Base-by-base conservation (phyloP, 768 basidiomycete species). In the Rhizopogon roseolus region DNA sequence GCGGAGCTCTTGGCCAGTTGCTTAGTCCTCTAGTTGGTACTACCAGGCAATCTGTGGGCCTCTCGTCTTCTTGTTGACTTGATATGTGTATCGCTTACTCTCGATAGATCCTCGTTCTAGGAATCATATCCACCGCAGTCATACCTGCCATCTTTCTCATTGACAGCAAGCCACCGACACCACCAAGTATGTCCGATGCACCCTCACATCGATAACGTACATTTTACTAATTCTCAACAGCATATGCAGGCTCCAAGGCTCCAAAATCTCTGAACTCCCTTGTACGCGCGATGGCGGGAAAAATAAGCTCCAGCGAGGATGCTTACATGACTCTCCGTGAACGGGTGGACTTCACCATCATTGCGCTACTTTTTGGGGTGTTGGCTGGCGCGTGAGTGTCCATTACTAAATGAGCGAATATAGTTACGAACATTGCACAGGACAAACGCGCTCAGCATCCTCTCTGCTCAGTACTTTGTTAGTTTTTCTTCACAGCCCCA, bases 1-100 rank as follows among this genome's bases (percentile, higher is more conserved):
- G 90, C 6, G 76, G 80, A 17, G 90, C 88, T 5, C 54, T 93
- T 0, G 88, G 84, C 0, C 88, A 91, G 63, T 64, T 93, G 8
- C 67, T 91, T 13, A 83, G 88, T 49, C 88, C 90, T 1, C 66
- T 86, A 14, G 69, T 82, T 1, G 79, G 76, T 11, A 66, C 73
- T 49, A 73, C 78, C 4, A 72, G 81, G 32, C 70, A 79, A 62
- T 88, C 88, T 34, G 88, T 90, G 57, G 56, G 79, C 28, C n/a
- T 13, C 6, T 16, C 3, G 34, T 28, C 54, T 44, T 46, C 29
- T 22, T 28, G 41, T 40, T 41, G 28, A 32, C 10, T 8, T 32
- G 0, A 19, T 19, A 14, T 11, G 14, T 27, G 8, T n/a, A 22
- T 19, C 25, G 7, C 13, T 19, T 6, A 8, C n/a, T 17, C 5